Base-by-base conservation (phyloP, 345 rosid species). In the Arabis alpina region DNA sequence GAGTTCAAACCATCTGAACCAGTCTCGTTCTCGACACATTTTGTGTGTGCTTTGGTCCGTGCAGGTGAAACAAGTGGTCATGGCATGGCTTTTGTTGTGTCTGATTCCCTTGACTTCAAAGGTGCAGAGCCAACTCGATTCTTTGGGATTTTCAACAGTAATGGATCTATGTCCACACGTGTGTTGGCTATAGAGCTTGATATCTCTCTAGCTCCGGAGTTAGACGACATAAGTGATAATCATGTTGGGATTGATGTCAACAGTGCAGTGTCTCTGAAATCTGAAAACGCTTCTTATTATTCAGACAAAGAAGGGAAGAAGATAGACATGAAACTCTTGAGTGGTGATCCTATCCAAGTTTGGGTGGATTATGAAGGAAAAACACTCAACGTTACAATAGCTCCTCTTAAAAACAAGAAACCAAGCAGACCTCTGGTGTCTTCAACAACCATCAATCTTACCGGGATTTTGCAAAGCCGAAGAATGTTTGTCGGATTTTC, bases 161-260 rank as follows among this genome's bases (percentile, higher is more conserved):
- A 50, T 11, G 81, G 85, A 5, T 50, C 61, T 6, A 0, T 13
- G 16, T 45, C 79, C 66, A 81, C 85, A 63, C 87, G 80, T 54
- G 78, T 91, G 30, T 27, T 88, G 49, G 87, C 88, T 0, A 66
- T 88, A 8, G 92, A 88, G 83, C 76, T 86, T 42, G 90, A 88
- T 71, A 84, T 77, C 0, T 66, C 86, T 30, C 13, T 10, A 0
- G 84, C 71, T 74, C 48, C 54, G 1, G 91, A 91, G n/a, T 56
- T 85, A 27, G 7, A 49, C 0, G 92, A 87, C 52, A 77, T 74
- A 16, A 25, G 80, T 54, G 82, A 62, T 39, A 86, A 86, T 34
- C 96, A 83, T 72, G 90, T 90, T 6, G 88, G 89, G 32, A 81
- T 90, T 50, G 87, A 90, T 70, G 73, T 86, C 64, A 84, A 81